These are phyloP conservation scores for Plantago elongata DNA, from an alignment of 257 asterid genomes.

Conservation along the genomic window DNA sequence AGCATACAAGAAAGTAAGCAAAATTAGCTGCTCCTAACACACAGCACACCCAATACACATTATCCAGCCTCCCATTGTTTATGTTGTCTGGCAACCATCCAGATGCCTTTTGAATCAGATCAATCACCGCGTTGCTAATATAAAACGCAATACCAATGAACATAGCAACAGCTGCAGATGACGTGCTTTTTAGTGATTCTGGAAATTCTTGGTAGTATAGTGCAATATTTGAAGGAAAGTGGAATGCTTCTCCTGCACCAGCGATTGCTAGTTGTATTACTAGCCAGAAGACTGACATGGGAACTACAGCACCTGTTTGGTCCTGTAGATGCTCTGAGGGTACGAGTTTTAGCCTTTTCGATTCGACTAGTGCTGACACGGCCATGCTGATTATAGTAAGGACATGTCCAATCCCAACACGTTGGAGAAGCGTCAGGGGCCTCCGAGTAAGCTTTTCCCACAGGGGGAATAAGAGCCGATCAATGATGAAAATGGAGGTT, in stretches of 20 bases:
- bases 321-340: slow-evolving; percentile 5
- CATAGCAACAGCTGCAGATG: slow-evolving; percentile 53
- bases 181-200: slow-evolving; percentile 35
- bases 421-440: slow-evolving; percentile 52
- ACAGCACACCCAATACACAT: slow-evolving; percentile 62
- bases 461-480: slow-evolving; percentile 40
- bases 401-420: slow-evolving; percentile 50
- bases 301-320: slow-evolving; percentile 10
- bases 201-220: slow-evolving; percentile 66
- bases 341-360: slow-evolving; percentile 36
- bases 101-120: slow-evolving; percentile 32
- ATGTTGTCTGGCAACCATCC: slow-evolving; percentile 68
- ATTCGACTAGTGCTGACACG: slow-evolving; percentile 46
- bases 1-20: slow-evolving; percentile 41
- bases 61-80: slow-evolving; percentile 58
- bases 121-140: slow-evolving; percentile 36
- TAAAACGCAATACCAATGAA: slow-evolving; percentile 42
- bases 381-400: slow-evolving; percentile 49
- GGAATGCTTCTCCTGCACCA: slow-evolving; percentile 61
- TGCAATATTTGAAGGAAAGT: slow-evolving; percentile 49
- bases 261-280: slow-evolving; percentile 47
- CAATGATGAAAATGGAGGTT: slow-evolving; percentile 39
- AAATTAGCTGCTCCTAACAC: slow-evolving; percentile 41
- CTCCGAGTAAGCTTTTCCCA: slow-evolving; percentile 32
- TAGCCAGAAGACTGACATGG: slow-evolving; percentile 56